phyloP scores from a whole-genome alignment of 768 basidiomycete genomes.

The Leucocoprinus birnbaumii region DNA sequence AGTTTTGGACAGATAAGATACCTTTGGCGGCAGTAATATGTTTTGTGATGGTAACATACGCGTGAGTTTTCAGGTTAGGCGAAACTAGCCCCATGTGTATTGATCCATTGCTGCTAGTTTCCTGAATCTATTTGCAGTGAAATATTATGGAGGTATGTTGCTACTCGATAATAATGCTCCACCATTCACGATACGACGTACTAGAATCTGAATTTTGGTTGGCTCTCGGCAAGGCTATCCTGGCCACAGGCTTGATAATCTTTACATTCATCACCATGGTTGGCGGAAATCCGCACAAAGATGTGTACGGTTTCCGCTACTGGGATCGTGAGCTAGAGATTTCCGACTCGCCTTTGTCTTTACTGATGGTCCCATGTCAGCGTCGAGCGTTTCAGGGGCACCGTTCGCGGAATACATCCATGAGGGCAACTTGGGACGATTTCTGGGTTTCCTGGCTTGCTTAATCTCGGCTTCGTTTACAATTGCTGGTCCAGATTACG shows the following conservation, averaged over 20 bases:
- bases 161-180: neutral
- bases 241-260: constrained; percentile 43
- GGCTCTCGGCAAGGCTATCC: constrained; percentile 45
- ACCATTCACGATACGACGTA: neutral
- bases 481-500: constrained; percentile 55
- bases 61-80: constrained; percentile 24
- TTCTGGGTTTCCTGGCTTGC: constrained; percentile 63
- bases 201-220: constrained; percentile 58
- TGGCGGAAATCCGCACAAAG: constrained; percentile 54
- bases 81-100: neutral
- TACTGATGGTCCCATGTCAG: constrained; percentile 19
- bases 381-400: constrained; percentile 41
- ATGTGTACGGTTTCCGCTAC: constrained; percentile 52
- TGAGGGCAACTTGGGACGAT: constrained; percentile 51
- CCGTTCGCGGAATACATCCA: constrained; percentile 58
- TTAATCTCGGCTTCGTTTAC: constrained; percentile 62
- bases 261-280: constrained; percentile 63
- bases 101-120: constrained; percentile 23
- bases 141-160: constrained; percentile 45
- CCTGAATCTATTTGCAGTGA: constrained; percentile 46
- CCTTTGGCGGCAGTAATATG: constrained; percentile 42
- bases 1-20: constrained; percentile 53
- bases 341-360: neutral
- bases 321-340: constrained; percentile 40
- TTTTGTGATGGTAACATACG: constrained; percentile 39